Conservation (phyloP, 2,329 filamentous ascomycete genomes). For the Alternaria atra region DNA sequence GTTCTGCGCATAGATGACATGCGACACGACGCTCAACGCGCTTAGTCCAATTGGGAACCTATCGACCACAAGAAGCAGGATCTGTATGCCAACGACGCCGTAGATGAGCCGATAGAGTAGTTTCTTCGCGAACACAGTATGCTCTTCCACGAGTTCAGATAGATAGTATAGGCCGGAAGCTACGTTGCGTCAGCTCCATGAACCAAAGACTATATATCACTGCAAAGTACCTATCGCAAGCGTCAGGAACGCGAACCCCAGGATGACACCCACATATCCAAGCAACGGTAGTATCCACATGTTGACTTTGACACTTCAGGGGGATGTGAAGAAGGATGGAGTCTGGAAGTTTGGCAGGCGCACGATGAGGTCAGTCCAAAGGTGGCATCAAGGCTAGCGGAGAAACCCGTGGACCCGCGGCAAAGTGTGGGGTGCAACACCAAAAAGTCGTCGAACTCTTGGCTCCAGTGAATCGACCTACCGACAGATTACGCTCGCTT, state of each 20-base stretch:
- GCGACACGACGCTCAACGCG: constrained; percentile 77
- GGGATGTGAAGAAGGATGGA: constrained; percentile 6
- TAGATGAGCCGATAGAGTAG: constrained; percentile 89
- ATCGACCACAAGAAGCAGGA: constrained; percentile 80
- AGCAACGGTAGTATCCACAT: constrained; percentile 98
- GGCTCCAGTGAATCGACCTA: constrained; percentile 15
- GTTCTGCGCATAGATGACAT: constrained; percentile 88
- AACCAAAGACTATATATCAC: not conserved
- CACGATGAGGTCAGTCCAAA: constrained; percentile 39
- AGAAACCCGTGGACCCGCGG: constrained; percentile 22
- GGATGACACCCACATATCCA: constrained; percentile 84
- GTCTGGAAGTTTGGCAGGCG: constrained; percentile 13
- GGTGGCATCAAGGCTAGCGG: constrained; percentile 34
- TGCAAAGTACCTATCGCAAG: constrained; percentile 78
- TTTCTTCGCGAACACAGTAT: constrained; percentile 90
- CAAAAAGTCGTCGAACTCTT: constrained; percentile 38
- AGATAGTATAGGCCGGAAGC: constrained; percentile 99
- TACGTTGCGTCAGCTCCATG: constrained; percentile 44
- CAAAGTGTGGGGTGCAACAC: constrained; percentile 32
- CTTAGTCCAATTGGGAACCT: constrained; percentile 82
- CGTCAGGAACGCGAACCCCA: constrained; percentile 94
- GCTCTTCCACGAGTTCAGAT: constrained; percentile 96
- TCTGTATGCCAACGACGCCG: constrained; percentile 75
- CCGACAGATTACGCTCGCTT: not conserved
- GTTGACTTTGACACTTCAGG: constrained; percentile 35